Evolutionary conservation across 1,284 basidiomycete genomes (phyloP).

Genomic region (Austropuccinia psidii): DNA sequence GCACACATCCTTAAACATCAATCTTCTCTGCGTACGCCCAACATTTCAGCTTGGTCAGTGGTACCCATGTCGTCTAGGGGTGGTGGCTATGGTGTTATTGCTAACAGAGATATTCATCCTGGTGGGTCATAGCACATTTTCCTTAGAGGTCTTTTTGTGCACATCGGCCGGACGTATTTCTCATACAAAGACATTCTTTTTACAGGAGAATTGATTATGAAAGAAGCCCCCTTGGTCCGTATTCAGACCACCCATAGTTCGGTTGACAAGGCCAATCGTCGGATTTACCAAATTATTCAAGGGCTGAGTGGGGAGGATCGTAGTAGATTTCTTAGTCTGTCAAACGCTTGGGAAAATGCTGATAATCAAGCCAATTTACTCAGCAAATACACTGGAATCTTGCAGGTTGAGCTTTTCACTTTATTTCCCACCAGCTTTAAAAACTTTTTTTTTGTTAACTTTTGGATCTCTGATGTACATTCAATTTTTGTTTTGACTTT

Average conservation of each 20-base stretch:
- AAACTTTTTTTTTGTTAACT: neutral
- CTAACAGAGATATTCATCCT: conserved; percentile 23
- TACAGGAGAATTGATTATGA: conserved; percentile 32
- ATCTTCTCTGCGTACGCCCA: conserved; percentile 16
- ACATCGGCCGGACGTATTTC: neutral
- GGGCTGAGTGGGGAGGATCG: conserved; percentile 25
- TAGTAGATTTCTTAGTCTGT: conserved; percentile 26
- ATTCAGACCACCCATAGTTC: neutral
- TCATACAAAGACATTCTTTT: too few relatives aligned
- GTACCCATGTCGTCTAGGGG: neutral
- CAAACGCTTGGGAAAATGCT: conserved; percentile 29
- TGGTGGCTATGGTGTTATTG: conserved; percentile 29
- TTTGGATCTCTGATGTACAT: neutral
- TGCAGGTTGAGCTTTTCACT: conserved; percentile 22
- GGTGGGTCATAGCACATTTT: neutral
- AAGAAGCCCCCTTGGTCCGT: conserved; percentile 20
- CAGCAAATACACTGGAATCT: conserved; percentile 10
- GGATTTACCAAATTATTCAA: conserved; percentile 8
- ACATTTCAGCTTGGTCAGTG: conserved; percentile 18
- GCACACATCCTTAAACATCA: neutral
- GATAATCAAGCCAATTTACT: neutral
- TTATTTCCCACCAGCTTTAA: neutral
- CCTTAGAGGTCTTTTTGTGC: neutral
- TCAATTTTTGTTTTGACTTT: neutral
- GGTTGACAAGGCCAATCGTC: neutral